phyloP scores from a whole-genome alignment of 2,329 filamentous ascomycete species.

The Trichoderma semiorbis region DNA sequence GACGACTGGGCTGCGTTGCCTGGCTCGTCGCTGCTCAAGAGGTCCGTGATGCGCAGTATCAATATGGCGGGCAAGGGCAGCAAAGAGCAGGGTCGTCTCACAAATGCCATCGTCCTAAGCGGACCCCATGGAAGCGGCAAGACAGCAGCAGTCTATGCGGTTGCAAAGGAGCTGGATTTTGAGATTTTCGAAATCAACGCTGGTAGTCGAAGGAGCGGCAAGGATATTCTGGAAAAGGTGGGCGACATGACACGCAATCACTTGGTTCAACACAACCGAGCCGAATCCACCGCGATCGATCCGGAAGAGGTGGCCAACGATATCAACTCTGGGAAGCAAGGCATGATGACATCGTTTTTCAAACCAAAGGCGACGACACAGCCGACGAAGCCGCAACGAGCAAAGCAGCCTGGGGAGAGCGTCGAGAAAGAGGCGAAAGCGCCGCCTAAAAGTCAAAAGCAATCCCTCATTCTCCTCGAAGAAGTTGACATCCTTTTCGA shows the following conservation, averaged over 20 bases:
- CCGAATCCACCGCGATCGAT: constrained; percentile 31
- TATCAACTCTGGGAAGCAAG: constrained; percentile 66
- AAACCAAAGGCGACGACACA: constrained; percentile 45
- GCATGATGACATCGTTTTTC: constrained; percentile 80
- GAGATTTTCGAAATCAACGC: constrained; percentile 95
- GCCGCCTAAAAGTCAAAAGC: constrained; percentile 64
- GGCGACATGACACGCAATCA: constrained; percentile 98
- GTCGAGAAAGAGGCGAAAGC: constrained; percentile 32
- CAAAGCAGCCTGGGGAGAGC: constrained; percentile 22
- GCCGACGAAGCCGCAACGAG: constrained; percentile 25
- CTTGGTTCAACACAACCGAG: constrained; percentile 60
- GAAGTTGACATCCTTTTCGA: constrained; percentile 93
- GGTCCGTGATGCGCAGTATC: constrained; percentile 52
- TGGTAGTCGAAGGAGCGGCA: constrained; percentile 77
- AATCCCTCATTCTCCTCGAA: constrained; percentile 90
- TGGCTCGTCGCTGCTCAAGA: constrained; percentile 40
- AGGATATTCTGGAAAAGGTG: constrained; percentile 85
- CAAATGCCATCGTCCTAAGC: constrained; percentile 82
- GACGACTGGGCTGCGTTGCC: constrained; percentile 40
- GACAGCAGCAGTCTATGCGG: constrained; percentile 86
- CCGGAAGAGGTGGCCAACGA: constrained; percentile 41
- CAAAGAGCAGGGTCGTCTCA: constrained; percentile 49
- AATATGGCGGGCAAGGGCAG: constrained; percentile 33
- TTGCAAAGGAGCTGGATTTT: constrained; percentile 86
- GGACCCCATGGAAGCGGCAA: constrained; percentile 90